phyloP scores from a whole-genome alignment of 2,329 filamentous ascomycete genomes.

The Penicillium sp. region DNA sequence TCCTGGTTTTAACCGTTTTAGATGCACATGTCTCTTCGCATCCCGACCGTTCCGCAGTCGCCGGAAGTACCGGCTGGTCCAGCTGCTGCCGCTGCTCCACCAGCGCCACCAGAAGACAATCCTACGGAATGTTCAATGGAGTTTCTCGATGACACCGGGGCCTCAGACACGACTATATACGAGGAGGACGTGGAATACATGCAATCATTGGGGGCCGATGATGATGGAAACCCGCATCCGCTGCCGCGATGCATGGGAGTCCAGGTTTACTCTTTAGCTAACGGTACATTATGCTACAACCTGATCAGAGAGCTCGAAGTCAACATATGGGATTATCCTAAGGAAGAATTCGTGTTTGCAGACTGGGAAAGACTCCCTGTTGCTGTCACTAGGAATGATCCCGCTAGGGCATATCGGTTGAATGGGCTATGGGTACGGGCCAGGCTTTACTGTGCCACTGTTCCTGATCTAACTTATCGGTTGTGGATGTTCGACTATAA shows the following conservation, averaged over 20 bases:
- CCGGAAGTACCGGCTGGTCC: too few species aligned
- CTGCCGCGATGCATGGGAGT: not conserved
- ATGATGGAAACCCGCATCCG: not conserved
- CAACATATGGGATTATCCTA: not conserved
- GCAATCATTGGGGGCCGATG: not conserved
- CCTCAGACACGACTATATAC: not conserved
- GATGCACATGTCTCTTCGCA: too few species aligned
- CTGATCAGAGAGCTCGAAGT: constrained; percentile 1
- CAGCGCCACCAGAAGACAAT: too few species aligned
- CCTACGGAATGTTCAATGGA: too few species aligned
- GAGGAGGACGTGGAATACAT: not conserved
- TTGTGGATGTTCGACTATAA: constrained; percentile 2
- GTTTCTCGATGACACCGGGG: not conserved
- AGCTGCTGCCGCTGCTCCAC: too few species aligned
- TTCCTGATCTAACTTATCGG: not conserved
- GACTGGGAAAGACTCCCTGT: not conserved
- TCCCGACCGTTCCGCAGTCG: too few species aligned
- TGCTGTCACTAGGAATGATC: not conserved
- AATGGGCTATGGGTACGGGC: not conserved
- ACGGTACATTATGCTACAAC: too few species aligned
- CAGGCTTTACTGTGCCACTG: not conserved
- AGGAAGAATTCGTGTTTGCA: not conserved
- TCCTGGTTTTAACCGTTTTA: too few species aligned
- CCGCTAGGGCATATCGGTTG: not conserved
- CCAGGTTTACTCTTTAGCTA: not conserved